phyloP scores from a whole-genome alignment of 371 early-diverging fungal genomes.

The Mortierella polycephala region DNA sequence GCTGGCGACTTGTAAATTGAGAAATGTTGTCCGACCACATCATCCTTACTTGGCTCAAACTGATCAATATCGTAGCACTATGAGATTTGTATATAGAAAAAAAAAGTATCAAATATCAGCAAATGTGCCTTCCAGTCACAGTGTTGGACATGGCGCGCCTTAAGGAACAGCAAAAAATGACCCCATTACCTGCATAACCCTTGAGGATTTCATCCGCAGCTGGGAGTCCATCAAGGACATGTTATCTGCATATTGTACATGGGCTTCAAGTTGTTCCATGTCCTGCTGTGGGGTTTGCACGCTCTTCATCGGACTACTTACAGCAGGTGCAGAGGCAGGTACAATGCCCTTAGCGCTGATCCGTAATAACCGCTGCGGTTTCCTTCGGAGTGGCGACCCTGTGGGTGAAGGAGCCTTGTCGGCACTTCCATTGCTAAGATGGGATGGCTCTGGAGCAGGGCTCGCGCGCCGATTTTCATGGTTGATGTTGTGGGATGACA shows the following conservation, averaged over 20 bases:
- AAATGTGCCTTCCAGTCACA: background rate
- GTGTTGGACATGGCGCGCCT: no score
- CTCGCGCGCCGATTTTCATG: background rate
- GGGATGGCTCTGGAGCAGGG: background rate
- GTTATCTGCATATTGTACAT: constrained; percentile 30
- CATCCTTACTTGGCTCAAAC: constrained; percentile 35
- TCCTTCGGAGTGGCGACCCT: constrained; percentile 22
- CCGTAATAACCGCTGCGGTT: constrained; percentile 43
- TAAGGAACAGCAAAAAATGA: background rate
- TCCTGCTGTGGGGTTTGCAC: constrained; percentile 18
- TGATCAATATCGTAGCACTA: constrained; percentile 47
- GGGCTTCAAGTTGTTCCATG: constrained; percentile 23
- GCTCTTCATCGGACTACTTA: background rate
- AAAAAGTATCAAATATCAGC: background rate
- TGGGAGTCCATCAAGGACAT: constrained; percentile 46
- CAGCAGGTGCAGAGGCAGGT: constrained; percentile 31
- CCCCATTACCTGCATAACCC: constrained; percentile 34
- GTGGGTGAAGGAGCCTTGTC: background rate
- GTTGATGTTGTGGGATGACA: background rate
- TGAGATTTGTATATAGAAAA: background rate
- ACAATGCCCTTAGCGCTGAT: constrained; percentile 43
- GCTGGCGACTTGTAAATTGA: constrained; percentile 36
- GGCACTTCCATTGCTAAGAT: background rate
- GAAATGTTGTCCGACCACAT: constrained; percentile 32
- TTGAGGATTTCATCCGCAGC: constrained; percentile 26